Base-by-base conservation (phyloP, 495 filamentous ascomycete genomes). In the Sporormia fimetaria region DNA sequence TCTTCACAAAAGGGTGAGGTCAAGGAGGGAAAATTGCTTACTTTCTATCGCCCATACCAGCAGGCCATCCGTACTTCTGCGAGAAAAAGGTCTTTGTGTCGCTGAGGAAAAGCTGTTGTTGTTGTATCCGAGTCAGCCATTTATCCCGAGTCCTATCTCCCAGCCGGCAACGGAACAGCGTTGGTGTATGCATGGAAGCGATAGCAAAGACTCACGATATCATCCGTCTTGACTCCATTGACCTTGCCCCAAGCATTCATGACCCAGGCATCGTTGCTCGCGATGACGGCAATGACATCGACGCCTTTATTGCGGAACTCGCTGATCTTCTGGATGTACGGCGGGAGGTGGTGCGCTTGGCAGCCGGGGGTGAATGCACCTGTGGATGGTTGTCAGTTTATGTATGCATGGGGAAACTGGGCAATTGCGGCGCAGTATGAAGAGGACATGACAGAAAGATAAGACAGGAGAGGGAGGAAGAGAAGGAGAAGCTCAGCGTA, bases 241-340 rank as follows among this genome's bases (percentile, higher is more conserved):
- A 87, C 88, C 74, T 94, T 94, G 59, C 78, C 81, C 88, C 88
- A 96, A 37, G 88, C 88, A 57, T 75, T 76, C 84, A 93, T 93
- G 55, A 96, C 87, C 61, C 72, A 93, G 37, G 77, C 71, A 70
- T 94, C 87, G 63, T 96, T 94, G 71, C 68, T 83, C 40, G 85
- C 82, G 49, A 94, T 83, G 57, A 88, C 78, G 43, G 82, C 71
- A 45, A 95, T 74, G 40, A 81, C 57, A 63, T 94, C 85, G 47
- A 94, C 85, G 50, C 85, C 87, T 72, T 88, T 90, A 47, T 63
- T 67, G 66, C 77, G 78, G 60, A 95, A 68, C 60, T 80, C 66
- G 26, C 69, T 58, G 33, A 83, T 64, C 52, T 86, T 79, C 64
- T 71, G 63, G 48, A 90, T 74, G 74, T 87, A 94, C 44, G 82